Percentiles rank a stretch among this genome's conserved stretches.
phyloP scores from a whole-genome alignment of 1,139 yeast species.

The Candida freyschussii region DNA sequence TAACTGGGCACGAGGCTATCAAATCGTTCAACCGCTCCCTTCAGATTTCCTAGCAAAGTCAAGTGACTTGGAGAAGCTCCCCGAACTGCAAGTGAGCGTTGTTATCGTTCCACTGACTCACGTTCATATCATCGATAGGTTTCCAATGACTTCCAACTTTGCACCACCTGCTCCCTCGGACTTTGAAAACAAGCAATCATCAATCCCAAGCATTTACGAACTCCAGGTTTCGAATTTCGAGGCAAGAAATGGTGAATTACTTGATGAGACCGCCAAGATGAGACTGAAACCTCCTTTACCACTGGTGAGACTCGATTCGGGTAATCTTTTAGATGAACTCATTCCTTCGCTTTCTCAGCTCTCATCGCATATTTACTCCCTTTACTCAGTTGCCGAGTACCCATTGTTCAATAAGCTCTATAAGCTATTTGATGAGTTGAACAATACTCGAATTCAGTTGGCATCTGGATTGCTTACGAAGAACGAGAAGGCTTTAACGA shows the following conservation, averaged over 20 bases:
- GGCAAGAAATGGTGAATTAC: constrained; percentile 21
- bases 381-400: constrained; percentile 68
- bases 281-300: constrained; percentile 52
- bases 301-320: constrained; percentile 37
- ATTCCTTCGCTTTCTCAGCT: constrained; percentile 52
- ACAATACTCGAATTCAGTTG: constrained; percentile 59
- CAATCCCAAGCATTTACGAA: constrained; percentile 44
- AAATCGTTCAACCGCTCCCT: constrained; percentile 57
- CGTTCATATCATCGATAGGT: constrained; percentile 31
- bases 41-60: constrained; percentile 61
- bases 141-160: constrained; percentile 27
- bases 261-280: constrained; percentile 24
- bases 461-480: constrained; percentile 52
- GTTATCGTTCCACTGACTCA: constrained; percentile 60
- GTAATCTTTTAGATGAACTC: constrained; percentile 50
- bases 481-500: constrained; percentile 51
- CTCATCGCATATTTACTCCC: constrained; percentile 60
- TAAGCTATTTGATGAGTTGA: constrained; percentile 52
- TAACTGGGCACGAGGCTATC: constrained; percentile 81
- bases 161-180: constrained; percentile 28
- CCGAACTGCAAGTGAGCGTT: constrained; percentile 46
- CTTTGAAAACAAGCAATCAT: constrained; percentile 19
- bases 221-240: constrained; percentile 34
- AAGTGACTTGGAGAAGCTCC: constrained; percentile 57
- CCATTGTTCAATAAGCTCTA: constrained; percentile 52